Evolutionary conservation across 2,329 filamentous ascomycete genomes (phyloP).

Genomic region (Akanthomyces uredinophilus): DNA sequence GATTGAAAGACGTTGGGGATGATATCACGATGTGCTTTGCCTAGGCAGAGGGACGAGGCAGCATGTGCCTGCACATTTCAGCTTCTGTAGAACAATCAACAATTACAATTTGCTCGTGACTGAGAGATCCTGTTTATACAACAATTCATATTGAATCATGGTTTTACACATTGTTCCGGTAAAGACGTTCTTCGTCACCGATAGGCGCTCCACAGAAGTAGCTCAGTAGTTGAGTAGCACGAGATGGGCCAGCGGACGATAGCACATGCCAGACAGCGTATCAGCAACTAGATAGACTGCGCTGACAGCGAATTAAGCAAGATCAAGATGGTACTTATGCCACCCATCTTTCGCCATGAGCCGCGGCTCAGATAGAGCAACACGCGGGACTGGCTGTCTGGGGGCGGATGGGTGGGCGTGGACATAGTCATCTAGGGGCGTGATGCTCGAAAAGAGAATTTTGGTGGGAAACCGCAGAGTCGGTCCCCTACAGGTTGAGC

Average conservation of each 20-base stretch:
- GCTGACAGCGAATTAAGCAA: too few species aligned
- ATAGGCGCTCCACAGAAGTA: not conserved
- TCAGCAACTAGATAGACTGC: not conserved
- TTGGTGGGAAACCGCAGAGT: constrained; percentile 3
- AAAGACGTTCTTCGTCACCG: too few species aligned
- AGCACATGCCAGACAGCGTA: not conserved
- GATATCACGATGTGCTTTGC: not conserved
- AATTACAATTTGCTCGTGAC: too few species aligned
- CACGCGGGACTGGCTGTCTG: not conserved
- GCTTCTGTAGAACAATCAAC: too few species aligned
- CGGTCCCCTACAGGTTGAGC: not conserved
- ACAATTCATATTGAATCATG: too few species aligned
- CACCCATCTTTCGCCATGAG: not conserved
- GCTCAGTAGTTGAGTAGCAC: not conserved
- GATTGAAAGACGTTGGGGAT: not conserved
- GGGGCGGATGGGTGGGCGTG: not conserved
- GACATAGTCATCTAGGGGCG: not conserved
- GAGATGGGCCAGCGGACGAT: not conserved
- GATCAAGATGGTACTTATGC: not conserved
- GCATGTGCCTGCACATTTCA: not conserved
- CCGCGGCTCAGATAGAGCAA: not conserved
- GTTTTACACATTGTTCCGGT: too few species aligned
- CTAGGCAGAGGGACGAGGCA: not conserved
- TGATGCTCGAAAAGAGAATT: not conserved
- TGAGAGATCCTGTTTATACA: too few species aligned